Evolutionary conservation across 495 filamentous ascomycete species (phyloP), one percentile per base, ranked within the genome.

Genomic region (Xylaria curta): DNA sequence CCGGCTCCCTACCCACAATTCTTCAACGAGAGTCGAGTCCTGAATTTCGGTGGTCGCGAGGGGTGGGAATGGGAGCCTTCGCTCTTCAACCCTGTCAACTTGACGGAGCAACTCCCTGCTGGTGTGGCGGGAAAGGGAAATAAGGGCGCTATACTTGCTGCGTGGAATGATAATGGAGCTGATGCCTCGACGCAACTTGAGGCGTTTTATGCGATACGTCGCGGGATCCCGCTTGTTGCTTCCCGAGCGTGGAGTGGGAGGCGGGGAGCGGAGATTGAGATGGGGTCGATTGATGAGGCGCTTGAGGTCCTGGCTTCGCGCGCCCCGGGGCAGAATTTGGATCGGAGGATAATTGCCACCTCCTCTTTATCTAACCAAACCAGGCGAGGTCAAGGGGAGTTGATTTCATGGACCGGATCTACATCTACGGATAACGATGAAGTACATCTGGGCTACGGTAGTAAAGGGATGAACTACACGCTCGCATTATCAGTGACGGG

Each of bases 81-180:
- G 15, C 75, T 87, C 8, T 84, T 86, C 59, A 87, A 87, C 62
- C 79, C 81, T 0, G 80, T 84, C 13, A 87, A 88, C 54, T 56
- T 66, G 0, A 85, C 82, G 0, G 75, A 82, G 67, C 82, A 84
- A 61, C 42, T 82, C 7, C 72, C 75, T 3, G 72, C 74, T 0
- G 69, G 72, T 17, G 76, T 74, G 8, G 56, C 15, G 17, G 31
- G 56, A 5, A 77, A 76, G 12, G 74, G 76, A 1, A 84, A 86
- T 10, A 83, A 79, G 33, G 87, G 87, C 12, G 85, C 85, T 6
- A 85, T 87, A 5, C 73, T 88, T 51, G 87, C 87, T 0, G 85
- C 85, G 2, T 89, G 87, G 87, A 89, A 86, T 62, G 87, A 89
- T 62, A 87, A 86, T 53, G 87, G 87, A 0, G 85, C 87, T 0